Conservation (phyloP, 2,329 filamentous ascomycete genomes). For the Venturia pyrina region DNA sequence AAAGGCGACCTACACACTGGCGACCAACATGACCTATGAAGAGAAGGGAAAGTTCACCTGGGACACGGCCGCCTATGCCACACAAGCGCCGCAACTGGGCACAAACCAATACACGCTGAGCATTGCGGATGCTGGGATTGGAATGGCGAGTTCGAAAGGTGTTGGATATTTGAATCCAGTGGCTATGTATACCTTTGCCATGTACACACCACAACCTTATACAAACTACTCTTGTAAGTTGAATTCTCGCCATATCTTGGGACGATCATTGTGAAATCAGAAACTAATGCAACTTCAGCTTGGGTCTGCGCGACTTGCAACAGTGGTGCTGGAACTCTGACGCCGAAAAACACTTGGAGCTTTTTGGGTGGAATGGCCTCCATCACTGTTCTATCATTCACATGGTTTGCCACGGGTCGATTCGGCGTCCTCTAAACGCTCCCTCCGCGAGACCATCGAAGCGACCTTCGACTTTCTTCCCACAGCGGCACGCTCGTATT, state of each 20-base stretch:
- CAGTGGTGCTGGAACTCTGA: conserved; percentile 40
- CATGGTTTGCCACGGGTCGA: conserved; percentile 33
- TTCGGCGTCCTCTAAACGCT: background rate
- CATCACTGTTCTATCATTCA: conserved; percentile 49
- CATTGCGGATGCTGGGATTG: conserved; percentile 48
- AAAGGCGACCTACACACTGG: conserved; percentile 50
- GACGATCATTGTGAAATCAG: background rate
- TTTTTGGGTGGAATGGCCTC: conserved; percentile 45
- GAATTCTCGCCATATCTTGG: background rate
- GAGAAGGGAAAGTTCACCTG: conserved; percentile 44
- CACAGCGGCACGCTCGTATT: background rate
- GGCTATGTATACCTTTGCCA: conserved; percentile 48
- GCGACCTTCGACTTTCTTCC: background rate
- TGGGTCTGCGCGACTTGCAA: conserved; percentile 47
- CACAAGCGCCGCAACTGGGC: conserved; percentile 38
- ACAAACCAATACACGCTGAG: conserved; percentile 53
- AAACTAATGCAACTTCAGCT: conserved; percentile 26
- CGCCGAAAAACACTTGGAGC: conserved; percentile 45
- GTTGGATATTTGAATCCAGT: conserved; percentile 47
- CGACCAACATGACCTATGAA: conserved; percentile 46
- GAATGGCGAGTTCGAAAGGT: conserved; percentile 35
- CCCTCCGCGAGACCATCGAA: background rate
- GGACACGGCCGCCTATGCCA: conserved; percentile 47
- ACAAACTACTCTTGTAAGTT: conserved; percentile 39
- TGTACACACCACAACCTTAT: conserved; percentile 49